phyloP scores from a whole-genome alignment of 139 green algal species.

The Chlorella sorokiniana region DNA sequence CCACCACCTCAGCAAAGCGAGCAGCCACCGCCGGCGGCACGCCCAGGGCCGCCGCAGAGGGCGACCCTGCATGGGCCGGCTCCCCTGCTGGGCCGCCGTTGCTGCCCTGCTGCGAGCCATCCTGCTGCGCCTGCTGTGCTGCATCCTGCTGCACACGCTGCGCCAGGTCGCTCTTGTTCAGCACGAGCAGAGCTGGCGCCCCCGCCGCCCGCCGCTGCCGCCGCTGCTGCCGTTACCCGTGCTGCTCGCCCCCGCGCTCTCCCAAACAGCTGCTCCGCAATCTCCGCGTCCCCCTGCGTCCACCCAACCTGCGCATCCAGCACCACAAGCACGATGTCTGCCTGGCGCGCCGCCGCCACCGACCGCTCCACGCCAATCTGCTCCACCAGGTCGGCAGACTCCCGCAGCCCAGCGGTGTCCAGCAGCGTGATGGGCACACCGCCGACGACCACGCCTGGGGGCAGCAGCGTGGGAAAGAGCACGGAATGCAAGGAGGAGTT shows the following conservation, averaged over 20 bases:
- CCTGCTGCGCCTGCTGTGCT: not conserved
- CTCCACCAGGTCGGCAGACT: constrained; percentile 82
- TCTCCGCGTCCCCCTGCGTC: constrained; percentile 69
- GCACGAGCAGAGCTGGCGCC: constrained; percentile 72
- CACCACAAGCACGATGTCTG: constrained; percentile 91
- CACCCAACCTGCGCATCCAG: constrained; percentile 78
- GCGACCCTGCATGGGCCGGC: constrained; percentile 9
- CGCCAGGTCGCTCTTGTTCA: constrained; percentile 90
- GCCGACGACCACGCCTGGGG: constrained; percentile 58
- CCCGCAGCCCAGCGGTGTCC: constrained; percentile 94
- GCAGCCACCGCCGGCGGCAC: constrained; percentile 19
- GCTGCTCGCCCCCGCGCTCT: not conserved
- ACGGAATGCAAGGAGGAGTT: not conserved
- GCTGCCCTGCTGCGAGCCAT: constrained; percentile 12
- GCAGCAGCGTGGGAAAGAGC: not conserved
- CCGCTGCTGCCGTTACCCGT: constrained; percentile 11
- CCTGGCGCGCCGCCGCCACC: constrained; percentile 58
- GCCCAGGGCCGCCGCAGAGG: not conserved
- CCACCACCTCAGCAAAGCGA: constrained; percentile 54
- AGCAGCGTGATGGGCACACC: constrained; percentile 91
- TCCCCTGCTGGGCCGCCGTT: constrained; percentile 24
- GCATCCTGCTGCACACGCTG: not conserved
- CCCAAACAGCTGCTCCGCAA: constrained; percentile 59
- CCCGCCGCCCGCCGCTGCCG: not conserved
- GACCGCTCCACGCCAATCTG: constrained; percentile 79